phyloP scores from a whole-genome alignment of 1,139 yeast species.

The Pichiaceae sp. region DNA sequence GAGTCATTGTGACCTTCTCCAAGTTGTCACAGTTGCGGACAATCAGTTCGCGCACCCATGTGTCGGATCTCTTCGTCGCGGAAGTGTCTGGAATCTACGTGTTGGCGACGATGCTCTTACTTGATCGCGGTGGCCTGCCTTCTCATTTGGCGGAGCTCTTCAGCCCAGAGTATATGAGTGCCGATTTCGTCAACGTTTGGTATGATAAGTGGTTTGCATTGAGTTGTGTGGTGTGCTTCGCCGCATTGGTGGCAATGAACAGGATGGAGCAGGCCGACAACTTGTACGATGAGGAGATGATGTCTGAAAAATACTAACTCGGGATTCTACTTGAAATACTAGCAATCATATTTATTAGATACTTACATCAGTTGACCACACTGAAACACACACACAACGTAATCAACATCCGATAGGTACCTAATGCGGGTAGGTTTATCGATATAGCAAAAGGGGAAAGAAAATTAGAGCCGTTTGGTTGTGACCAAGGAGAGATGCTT shows the following conservation, averaged over 20 bases:
- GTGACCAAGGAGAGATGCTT: background rate
- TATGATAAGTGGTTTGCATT: conserved; percentile 67
- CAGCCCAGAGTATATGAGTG: conserved; percentile 31
- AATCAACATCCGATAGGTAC: no score
- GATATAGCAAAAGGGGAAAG: background rate
- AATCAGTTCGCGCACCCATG: conserved; percentile 13
- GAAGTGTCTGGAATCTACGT: conserved; percentile 72
- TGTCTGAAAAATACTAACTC: conserved; percentile 10
- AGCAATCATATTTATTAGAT: no score
- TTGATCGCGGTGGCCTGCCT: conserved; percentile 50
- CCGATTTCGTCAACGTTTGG: conserved; percentile 65
- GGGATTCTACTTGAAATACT: no score
- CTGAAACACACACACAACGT: background rate
- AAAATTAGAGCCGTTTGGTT: background rate
- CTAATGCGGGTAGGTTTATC: background rate
- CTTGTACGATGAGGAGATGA: conserved; percentile 19
- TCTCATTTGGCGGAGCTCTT: background rate
- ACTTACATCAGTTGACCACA: background rate
- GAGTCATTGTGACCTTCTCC: conserved; percentile 45
- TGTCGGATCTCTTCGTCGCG: conserved; percentile 32
- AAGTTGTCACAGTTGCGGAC: conserved; percentile 17
- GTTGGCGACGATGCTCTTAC: conserved; percentile 68
- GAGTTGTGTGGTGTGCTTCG: conserved; percentile 44
- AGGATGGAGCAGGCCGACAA: conserved; percentile 8
- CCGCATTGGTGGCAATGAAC: conserved; percentile 29